These are phyloP conservation scores for Sugiyamaella smithiae DNA, from an alignment of 805 yeast genomes.

Conservation along the genomic window DNA sequence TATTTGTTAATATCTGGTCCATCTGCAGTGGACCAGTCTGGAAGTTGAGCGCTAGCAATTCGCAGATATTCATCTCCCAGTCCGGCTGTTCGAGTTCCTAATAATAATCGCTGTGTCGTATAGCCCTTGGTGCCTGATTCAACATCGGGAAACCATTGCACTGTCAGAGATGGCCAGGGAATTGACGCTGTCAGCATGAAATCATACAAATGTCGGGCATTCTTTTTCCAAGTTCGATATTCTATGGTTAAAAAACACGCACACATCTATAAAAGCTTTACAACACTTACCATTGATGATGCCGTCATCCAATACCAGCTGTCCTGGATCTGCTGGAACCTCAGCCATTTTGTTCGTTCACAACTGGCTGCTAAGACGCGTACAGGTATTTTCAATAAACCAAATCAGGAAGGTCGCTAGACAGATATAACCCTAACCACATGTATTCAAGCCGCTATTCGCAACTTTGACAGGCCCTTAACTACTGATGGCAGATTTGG, in stretches of 20 bases:
- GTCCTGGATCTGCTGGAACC: not conserved
- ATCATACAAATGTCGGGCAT: constrained; percentile 54
- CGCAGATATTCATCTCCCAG: constrained; percentile 49
- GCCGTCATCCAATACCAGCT: not conserved
- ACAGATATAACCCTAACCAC: too few species aligned
- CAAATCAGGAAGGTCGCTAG: too few species aligned
- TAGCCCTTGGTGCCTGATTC: constrained; percentile 26
- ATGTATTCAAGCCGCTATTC: too few species aligned
- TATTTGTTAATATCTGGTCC: constrained; percentile 35
- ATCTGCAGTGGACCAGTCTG: constrained; percentile 6
- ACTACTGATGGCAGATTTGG: not conserved
- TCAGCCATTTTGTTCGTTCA: too few species aligned
- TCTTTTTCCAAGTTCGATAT: constrained; percentile 60
- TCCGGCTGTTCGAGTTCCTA: constrained; percentile 66
- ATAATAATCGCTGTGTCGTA: constrained; percentile 41
- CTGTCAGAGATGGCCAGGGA: constrained; percentile 63
- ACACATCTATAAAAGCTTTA: not conserved
- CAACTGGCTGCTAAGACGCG: too few species aligned
- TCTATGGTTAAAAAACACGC: constrained; percentile 21
- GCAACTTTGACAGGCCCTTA: too few species aligned
- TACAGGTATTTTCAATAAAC: too few species aligned
- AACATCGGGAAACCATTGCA: constrained; percentile 62
- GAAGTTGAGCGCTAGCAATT: constrained; percentile 35
- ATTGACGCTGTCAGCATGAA: constrained; percentile 50
- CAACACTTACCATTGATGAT: constrained; percentile 1